These are phyloP conservation scores for Penicillium diatomitis DNA, from an alignment of 495 filamentous ascomycete genomes.

Conservation along the genomic window DNA sequence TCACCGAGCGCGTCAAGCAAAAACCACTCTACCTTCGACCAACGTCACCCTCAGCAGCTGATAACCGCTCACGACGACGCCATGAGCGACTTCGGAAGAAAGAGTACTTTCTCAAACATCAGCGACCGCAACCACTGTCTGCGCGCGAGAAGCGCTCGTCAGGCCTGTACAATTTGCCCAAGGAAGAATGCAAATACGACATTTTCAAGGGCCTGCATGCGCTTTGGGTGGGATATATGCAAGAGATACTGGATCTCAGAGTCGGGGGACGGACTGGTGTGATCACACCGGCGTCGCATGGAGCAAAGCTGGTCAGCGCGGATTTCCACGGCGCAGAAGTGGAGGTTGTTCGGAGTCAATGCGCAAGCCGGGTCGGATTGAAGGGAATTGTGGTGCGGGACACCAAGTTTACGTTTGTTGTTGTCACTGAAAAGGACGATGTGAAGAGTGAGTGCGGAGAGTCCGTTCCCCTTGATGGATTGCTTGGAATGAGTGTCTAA, in stretches of 20 bases:
- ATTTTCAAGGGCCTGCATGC: constrained; percentile 67
- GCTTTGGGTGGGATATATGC: constrained; percentile 79
- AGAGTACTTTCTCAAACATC: constrained; percentile 44
- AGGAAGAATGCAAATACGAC: constrained; percentile 56
- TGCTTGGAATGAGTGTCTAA: neutral
- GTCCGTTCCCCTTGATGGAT: neutral
- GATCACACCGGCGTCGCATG: constrained; percentile 42
- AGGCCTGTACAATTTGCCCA: constrained; percentile 64
- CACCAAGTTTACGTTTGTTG: constrained; percentile 73
- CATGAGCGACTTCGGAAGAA: constrained; percentile 45
- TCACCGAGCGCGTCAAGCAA: constrained; percentile 70
- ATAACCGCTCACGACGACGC: constrained; percentile 59
- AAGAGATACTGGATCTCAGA: constrained; percentile 54
- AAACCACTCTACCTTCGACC: constrained; percentile 74
- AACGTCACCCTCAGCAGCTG: constrained; percentile 50
- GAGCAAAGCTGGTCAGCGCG: constrained; percentile 64
- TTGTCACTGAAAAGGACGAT: constrained; percentile 57
- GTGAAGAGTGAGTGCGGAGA: constrained; percentile 46
- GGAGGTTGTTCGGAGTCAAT: constrained; percentile 73
- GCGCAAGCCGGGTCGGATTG: constrained; percentile 71
- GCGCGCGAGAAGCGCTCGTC: constrained; percentile 68
- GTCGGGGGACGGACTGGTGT: constrained; percentile 27
- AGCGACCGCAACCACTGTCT: constrained; percentile 69
- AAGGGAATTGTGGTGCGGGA: constrained; percentile 84
- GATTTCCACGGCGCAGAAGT: constrained; percentile 86